phyloP scores from a whole-genome alignment of 2,329 filamentous ascomycete species.

The Cercospora sp. region DNA sequence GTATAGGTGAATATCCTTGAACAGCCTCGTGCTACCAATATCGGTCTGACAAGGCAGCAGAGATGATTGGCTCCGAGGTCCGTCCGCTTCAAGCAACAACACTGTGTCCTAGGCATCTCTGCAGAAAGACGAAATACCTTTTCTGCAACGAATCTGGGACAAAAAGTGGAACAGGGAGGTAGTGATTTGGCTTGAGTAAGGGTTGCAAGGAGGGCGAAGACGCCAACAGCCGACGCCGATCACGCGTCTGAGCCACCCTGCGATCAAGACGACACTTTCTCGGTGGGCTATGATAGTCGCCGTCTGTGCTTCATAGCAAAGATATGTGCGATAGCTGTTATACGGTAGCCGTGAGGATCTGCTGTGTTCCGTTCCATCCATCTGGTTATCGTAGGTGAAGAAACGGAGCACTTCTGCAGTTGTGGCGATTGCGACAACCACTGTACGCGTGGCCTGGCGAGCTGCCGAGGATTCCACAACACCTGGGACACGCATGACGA shows the following conservation, averaged over 20 bases:
- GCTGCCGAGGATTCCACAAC: not conserved
- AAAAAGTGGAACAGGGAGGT: not conserved
- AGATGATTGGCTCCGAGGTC: not conserved
- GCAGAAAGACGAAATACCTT: not conserved
- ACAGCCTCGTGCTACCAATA: not conserved
- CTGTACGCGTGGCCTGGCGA: not conserved
- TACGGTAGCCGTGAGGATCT: not conserved
- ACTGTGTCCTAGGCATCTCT: not conserved
- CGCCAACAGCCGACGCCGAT: not conserved
- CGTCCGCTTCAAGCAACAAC: not conserved
- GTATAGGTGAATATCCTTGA: not conserved
- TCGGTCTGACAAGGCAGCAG: not conserved
- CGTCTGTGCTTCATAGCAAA: not conserved
- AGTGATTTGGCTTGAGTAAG: not conserved
- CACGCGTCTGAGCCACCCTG: not conserved
- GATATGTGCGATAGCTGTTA: not conserved
- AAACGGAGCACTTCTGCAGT: not conserved
- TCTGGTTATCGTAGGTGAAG: not conserved
- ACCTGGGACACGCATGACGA: slow-evolving; percentile 1
- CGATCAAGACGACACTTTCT: not conserved
- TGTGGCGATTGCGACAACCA: not conserved
- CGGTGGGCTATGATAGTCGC: not conserved
- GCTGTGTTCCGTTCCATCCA: not conserved
- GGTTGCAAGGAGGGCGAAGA: not conserved
- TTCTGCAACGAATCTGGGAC: not conserved